A percentile compares a stretch with the other conserved stretches of the same genome.
These are phyloP conservation scores for Tillandsia fasciculata DNA, from an alignment of 176 grass and related monocot species.

Conservation along the genomic window DNA sequence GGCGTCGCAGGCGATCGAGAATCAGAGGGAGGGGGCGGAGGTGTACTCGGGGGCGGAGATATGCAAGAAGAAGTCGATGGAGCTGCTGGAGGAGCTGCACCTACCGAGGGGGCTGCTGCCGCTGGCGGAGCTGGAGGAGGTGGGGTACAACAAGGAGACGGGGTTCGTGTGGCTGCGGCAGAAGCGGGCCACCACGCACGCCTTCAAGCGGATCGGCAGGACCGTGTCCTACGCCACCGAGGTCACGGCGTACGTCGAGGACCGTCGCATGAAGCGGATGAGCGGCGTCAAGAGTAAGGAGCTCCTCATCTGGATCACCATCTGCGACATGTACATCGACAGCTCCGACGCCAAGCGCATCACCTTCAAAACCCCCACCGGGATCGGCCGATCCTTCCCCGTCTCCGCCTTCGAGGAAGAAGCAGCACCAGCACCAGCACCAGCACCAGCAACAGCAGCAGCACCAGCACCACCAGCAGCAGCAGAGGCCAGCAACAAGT, in stretches of 20 bases:
- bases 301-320: constrained; percentile 53
- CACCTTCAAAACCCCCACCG: constrained; percentile 49
- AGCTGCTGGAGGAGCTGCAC: constrained; percentile 44
- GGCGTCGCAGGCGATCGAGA: constrained; percentile 41
- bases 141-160: constrained; percentile 37
- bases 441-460: not conserved
- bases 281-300: constrained; percentile 55
- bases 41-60: constrained; percentile 28
- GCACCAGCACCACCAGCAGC: no score
- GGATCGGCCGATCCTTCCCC: constrained; percentile 39
- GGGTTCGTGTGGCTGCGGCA: constrained; percentile 62
- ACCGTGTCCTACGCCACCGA: constrained; percentile 52
- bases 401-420: constrained; percentile 42
- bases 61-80: constrained; percentile 32
- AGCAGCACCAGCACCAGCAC: not conserved
- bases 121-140: constrained; percentile 36
- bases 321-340: constrained; percentile 55
- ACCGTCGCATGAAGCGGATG: constrained; percentile 33
- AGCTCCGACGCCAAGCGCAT: constrained; percentile 28
- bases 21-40: constrained; percentile 42
- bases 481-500: no score
- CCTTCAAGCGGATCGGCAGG: constrained; percentile 56
- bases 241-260: constrained; percentile 48
- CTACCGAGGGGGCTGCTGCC: constrained; percentile 51
- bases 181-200: constrained; percentile 33